phyloP scores from a whole-genome alignment of 1,284 basidiomycete genomes.

The Ustilago curta region DNA sequence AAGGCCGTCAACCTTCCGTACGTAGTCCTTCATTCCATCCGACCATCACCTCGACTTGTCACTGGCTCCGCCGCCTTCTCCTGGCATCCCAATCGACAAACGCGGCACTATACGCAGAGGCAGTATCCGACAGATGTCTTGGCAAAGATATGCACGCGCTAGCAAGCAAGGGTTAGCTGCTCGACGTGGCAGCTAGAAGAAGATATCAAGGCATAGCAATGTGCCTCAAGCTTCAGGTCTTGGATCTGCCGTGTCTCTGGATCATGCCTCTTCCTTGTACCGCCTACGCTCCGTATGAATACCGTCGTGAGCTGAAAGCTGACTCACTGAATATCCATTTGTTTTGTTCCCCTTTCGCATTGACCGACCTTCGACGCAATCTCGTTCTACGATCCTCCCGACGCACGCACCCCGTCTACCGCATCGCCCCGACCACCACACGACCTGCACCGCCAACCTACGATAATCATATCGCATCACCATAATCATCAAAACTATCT shows the following conservation, averaged over 20 bases:
- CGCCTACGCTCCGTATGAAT: not conserved
- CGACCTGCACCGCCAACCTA: not conserved
- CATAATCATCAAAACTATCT: not conserved
- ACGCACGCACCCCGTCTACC: not conserved
- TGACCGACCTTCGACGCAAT: not conserved
- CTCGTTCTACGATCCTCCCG: not conserved
- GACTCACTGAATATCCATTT: not conserved
- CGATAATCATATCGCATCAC: not conserved
- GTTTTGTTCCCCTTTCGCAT: not conserved
- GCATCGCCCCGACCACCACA: not conserved
- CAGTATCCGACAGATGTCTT: not conserved
- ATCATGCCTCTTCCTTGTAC: not conserved
- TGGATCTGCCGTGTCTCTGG: not conserved
- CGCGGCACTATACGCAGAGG: not conserved
- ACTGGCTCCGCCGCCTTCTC: not conserved
- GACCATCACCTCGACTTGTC: not conserved
- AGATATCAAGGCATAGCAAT: too few relatives aligned
- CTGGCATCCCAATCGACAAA: slow-evolving; percentile 1
- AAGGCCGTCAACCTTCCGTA: slow-evolving; percentile 78
- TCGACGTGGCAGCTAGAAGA: too few relatives aligned
- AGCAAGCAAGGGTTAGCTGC: too few relatives aligned
- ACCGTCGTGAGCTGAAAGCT: not conserved
- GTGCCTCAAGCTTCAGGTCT: not conserved
- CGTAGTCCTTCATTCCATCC: slow-evolving; percentile 28
- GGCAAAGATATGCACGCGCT: not conserved